Percentiles rank a stretch among this genome's conserved stretches.
Evolutionary conservation across 306 rosid genomes (phyloP).

Genomic region (Vigna reflexopilosa): DNA sequence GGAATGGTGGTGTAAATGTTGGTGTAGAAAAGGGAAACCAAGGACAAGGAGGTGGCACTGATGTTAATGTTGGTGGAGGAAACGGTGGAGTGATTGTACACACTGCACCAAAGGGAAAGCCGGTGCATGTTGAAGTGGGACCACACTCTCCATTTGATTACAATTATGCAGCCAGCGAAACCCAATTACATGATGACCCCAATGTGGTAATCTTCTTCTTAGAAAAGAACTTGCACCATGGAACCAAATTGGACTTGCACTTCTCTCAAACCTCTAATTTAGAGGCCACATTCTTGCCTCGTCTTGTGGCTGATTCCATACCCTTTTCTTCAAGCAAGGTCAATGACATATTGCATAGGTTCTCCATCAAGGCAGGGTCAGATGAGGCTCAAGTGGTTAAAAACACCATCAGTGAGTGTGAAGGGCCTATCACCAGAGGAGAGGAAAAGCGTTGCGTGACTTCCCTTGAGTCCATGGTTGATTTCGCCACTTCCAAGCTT

Average conservation of each 20-base stretch:
- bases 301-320: constrained; percentile 52
- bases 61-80: constrained; percentile 67
- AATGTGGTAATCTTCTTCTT: constrained; percentile 77
- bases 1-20: constrained; percentile 59
- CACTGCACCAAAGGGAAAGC: constrained; percentile 52
- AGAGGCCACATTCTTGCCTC: constrained; percentile 59
- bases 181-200: constrained; percentile 70
- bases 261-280: constrained; percentile 54
- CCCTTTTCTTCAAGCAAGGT: constrained; percentile 75
- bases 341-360: constrained; percentile 45
- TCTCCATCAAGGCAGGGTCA: constrained; percentile 59
- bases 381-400: constrained; percentile 52
- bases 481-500: constrained; percentile 69
- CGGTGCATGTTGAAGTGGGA: constrained; percentile 61
- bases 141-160: constrained; percentile 36
- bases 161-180: constrained; percentile 49
- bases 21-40: constrained; percentile 49
- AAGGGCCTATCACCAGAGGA: constrained; percentile 52
- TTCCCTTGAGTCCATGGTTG: constrained; percentile 90
- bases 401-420: constrained; percentile 65
- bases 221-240: constrained; percentile 65
- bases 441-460: constrained; percentile 86
- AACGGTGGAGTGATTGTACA: constrained; percentile 52
- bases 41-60: constrained; percentile 50
- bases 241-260: constrained; percentile 58